phyloP scores from a whole-genome alignment of 2,329 filamentous ascomycete species.

The Aspergillus sp. region DNA sequence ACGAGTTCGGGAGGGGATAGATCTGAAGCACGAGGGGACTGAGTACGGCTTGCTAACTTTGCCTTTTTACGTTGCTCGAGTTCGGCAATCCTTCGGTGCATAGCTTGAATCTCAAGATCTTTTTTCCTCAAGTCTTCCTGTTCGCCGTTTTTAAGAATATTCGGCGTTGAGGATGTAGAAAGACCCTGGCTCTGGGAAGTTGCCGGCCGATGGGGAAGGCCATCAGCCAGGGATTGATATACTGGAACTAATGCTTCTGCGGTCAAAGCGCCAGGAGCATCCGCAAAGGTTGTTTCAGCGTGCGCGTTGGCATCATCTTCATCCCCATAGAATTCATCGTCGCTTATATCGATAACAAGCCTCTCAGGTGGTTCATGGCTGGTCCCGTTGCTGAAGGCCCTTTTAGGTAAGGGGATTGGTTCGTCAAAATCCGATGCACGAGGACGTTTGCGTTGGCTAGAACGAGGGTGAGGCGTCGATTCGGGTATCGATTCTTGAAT shows the following conservation, averaged over 20 bases:
- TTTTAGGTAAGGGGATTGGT: constrained; percentile 53
- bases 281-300: constrained; percentile 31
- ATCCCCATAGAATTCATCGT: constrained; percentile 57
- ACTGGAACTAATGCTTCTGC: constrained; percentile 38
- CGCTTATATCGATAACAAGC: constrained; percentile 83
- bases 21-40: constrained; percentile 34
- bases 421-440: constrained; percentile 71
- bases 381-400: constrained; percentile 60
- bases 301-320: constrained; percentile 32
- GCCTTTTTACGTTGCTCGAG: constrained; percentile 45
- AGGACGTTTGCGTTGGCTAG: constrained; percentile 54
- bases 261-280: constrained; percentile 13
- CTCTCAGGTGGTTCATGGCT: constrained; percentile 47
- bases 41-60: constrained; percentile 39
- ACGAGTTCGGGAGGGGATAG: constrained; percentile 21
- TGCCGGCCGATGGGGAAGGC: constrained; percentile 41
- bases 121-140: constrained; percentile 48
- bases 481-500: constrained; percentile 19
- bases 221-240: constrained; percentile 48
- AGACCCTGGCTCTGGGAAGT: constrained; percentile 42
- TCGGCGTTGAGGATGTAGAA: constrained; percentile 36
- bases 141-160: constrained; percentile 37
- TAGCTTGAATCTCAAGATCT: constrained; percentile 49
- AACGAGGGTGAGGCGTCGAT: constrained; percentile 22
- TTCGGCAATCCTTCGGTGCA: constrained; percentile 52